A percentile compares a stretch with the other conserved stretches of the same genome.
Evolutionary conservation across 345 rosid species (phyloP).

Genomic region (Arabis hirsuta): DNA sequence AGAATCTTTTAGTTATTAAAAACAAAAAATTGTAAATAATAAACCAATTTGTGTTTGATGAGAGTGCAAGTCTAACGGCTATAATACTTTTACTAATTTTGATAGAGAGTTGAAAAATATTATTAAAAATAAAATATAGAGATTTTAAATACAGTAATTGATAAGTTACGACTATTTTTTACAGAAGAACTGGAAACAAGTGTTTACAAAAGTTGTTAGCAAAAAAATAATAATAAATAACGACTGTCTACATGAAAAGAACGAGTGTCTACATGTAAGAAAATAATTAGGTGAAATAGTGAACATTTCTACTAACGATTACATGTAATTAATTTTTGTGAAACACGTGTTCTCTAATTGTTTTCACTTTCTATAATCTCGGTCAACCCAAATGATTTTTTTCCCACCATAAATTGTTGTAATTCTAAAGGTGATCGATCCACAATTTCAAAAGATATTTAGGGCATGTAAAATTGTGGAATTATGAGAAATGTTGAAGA

Average conservation of each 20-base stretch:
- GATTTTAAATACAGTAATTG: not conserved
- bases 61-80: constrained; percentile 29
- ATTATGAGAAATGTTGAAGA: too few species aligned
- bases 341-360: constrained; percentile 23
- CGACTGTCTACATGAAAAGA: too few species aligned
- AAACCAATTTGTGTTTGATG: constrained; percentile 1
- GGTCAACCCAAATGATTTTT: constrained; percentile 8
- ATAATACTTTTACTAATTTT: not conserved
- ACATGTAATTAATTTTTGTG: constrained; percentile 14
- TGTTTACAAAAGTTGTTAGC: not conserved
- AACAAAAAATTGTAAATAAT: too few species aligned
- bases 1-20: too few species aligned
- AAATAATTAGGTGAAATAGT: constrained; percentile 23
- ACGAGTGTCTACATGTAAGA: too few species aligned
- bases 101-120: not conserved
- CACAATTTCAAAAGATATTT: too few species aligned
- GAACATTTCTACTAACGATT: not conserved
- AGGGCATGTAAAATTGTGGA: too few species aligned
- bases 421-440: too few species aligned
- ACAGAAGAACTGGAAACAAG: not conserved
- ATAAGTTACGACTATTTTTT: not conserved
- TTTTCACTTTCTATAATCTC: not conserved
- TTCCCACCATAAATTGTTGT: constrained; percentile 4
- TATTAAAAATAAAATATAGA: not conserved
- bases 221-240: too few species aligned